Evolutionary conservation across 495 filamentous ascomycete species (phyloP), one percentile per base, ranked within the genome.

Genomic region (Penicillium cosmopolitanum): DNA sequence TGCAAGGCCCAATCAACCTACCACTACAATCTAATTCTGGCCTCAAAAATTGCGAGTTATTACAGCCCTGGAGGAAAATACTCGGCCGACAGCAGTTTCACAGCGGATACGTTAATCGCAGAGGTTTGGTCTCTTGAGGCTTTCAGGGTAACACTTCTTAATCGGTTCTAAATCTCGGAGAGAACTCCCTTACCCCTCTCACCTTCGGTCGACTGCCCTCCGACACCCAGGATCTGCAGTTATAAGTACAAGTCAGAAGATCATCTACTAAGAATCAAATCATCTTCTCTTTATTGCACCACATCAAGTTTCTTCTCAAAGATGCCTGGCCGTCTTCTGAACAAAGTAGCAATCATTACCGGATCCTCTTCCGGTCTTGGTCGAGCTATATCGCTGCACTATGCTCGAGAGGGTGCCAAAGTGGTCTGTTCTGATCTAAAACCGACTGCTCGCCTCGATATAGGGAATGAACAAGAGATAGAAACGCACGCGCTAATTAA

Each of bases 351-450:
- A 12, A 15, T 48, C 9, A 28, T 48, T 12, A 48, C 46, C 4
- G 46, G 46, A 11, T 48, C 46, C 9, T 48, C 46, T 13, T 48
- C 46, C 5, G 46, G 46, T 25, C 23, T 48, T 25, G 46, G 46
- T n/a, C 18, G 46, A 19, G 46, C 46, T n/a, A 48, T 48, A 25
- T 23, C 46, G 4, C 21, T 48, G 10, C 46, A 18, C 9, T 48
- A 25, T 48, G 46, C 46, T n/a, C 21, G 21, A 10, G 46, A 48
- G 46, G 46, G 46, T 48, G 46, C 46, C 19, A 48, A 48, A 10
- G 21, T 48, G 4, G 46, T 48, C 46, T 48, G 46, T n/a, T 48
- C 46, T 25, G 46, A 48, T 48, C 46, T 48, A 9, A 48, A 19
- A 15, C 46, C 19, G n/a, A 12, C 46, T 2, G 18, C 46, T 10